Evolutionary conservation across 1,284 basidiomycete genomes (phyloP).

Genomic region (Melampsora abietis-canadensis): DNA sequence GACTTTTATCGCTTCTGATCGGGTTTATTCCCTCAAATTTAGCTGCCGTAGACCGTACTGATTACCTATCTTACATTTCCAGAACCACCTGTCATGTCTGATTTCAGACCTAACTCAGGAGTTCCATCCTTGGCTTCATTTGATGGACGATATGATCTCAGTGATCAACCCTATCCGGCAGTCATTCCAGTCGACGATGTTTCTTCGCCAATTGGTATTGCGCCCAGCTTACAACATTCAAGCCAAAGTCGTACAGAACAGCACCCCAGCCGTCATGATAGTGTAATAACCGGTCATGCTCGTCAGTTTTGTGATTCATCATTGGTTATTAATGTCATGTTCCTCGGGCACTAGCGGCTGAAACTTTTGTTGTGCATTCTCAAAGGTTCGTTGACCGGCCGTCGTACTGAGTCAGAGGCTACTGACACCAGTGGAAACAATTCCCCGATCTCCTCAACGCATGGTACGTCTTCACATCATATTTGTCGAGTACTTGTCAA

Average conservation of each 20-base stretch:
- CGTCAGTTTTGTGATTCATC: no score
- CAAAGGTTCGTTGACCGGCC: no score
- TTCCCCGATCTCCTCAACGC: no score
- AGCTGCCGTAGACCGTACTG: not conserved
- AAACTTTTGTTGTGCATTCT: no score
- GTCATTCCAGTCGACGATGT: constrained; percentile 1
- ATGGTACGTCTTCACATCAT: no score
- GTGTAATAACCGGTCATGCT: no score
- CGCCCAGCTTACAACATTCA: not conserved
- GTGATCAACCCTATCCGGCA: constrained; percentile 5
- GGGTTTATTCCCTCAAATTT: not conserved
- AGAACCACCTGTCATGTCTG: not conserved
- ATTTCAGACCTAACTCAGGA: not conserved
- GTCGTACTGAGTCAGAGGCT: no score
- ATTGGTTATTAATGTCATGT: no score
- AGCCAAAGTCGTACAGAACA: not conserved
- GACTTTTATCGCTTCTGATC: not conserved
- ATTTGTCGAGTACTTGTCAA: no score
- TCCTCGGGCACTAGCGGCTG: no score
- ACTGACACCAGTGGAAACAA: no score
- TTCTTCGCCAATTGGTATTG: constrained; percentile 3
- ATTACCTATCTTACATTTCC: not conserved
- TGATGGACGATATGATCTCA: constrained; percentile 6
- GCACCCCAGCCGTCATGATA: no score
- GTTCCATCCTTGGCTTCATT: constrained; percentile 3